phyloP scores from a whole-genome alignment of 2,329 filamentous ascomycete genomes.

The Calonectria pauciramosa region DNA sequence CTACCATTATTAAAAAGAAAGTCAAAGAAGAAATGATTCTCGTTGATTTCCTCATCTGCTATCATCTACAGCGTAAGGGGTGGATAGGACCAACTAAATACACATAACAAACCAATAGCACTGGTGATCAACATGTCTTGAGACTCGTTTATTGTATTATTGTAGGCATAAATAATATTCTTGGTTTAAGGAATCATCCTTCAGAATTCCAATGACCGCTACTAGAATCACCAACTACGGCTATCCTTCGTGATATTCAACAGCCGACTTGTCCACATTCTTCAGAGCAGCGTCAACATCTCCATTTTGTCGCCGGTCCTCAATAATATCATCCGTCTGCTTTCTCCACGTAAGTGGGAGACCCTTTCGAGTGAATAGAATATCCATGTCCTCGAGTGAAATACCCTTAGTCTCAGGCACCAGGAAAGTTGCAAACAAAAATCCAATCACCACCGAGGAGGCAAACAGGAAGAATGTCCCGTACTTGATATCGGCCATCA shows the following conservation, averaged over 20 bases:
- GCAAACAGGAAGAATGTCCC: constrained; percentile 35
- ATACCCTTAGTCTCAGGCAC: constrained; percentile 42
- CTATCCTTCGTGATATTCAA: not conserved
- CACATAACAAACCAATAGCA: no score
- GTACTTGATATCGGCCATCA: constrained; percentile 40
- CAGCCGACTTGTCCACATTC: not conserved
- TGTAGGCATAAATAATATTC: not conserved
- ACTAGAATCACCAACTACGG: not conserved
- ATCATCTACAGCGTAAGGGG: no score
- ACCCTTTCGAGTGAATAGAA: constrained; percentile 34
- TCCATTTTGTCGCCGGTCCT: not conserved
- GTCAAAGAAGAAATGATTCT: no score
- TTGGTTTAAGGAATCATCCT: not conserved
- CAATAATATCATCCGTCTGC: constrained; percentile 21
- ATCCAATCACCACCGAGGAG: constrained; percentile 24
- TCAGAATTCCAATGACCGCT: not conserved
- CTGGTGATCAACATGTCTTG: not conserved
- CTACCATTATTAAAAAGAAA: no score
- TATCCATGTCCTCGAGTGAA: constrained; percentile 43
- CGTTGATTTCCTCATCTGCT: no score
- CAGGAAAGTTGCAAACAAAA: constrained; percentile 25
- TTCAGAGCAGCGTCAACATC: not conserved
- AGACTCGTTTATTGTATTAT: not conserved
- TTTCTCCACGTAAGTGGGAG: constrained; percentile 13
- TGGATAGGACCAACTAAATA: no score